Evolutionary conservation across 306 rosid species (phyloP), one percentile per base, ranked within the genome.

Genomic region (Lathyrus sativus): DNA sequence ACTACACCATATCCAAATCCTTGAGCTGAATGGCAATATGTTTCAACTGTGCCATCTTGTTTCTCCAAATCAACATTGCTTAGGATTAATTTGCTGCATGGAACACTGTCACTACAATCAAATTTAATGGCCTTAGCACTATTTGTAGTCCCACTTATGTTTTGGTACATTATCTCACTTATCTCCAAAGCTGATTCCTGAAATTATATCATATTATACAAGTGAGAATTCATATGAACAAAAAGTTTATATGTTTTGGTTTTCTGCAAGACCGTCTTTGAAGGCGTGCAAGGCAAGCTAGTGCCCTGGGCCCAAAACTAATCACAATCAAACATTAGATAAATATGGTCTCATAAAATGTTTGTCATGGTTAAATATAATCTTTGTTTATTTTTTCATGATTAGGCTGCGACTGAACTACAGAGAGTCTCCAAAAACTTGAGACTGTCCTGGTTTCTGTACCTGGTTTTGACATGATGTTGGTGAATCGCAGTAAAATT

Each of bases 401-500:
- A 7, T 35, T 35, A 35, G 7, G 7, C 9, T 35, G 7, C 9
- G 39, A 35, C 39, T 35, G 7, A 35, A 7, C 39, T 35, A 35
- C 2, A 35, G 9, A 35, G 39, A 2, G 0, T 8, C 39, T 35
- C 39, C 39, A 35, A 35, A 35, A 35, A 35, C 9, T 7, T 5
- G 6, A 31, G 7, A 4, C 35, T 31, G 7, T 5, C 35, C 7
- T 35, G 2, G 22, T 64, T 43, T 24, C 0, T 9, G n/a, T 84
- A 95, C 99, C 96, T 84, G 97, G 79, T 74, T 78, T 78, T 81
- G 73, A 83, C 99, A 95, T 31, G 79, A 1, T 18, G 76, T 62
- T 65, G 97, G 95, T 2, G 99, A 95, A 76, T 95, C 99, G 46
- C 99, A 95, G 75, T 95, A 95, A 83, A 95, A 95, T 78, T 95